These are phyloP conservation scores for Peniophora sp. DNA, from an alignment of 1,284 basidiomycete species.

Conservation along the genomic window DNA sequence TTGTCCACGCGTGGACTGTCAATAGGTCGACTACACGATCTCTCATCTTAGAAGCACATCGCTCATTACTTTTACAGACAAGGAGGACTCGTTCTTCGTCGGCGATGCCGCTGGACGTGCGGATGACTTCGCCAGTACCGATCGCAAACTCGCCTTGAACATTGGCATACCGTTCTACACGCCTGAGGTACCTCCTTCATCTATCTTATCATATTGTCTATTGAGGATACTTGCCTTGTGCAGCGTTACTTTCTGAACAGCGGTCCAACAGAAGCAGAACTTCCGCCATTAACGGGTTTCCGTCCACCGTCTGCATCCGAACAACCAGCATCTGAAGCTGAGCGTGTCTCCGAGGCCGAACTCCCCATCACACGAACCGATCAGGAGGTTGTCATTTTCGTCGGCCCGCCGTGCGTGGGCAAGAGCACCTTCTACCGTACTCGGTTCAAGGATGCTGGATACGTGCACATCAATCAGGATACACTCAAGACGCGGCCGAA, in stretches of 20 bases:
- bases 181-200: constrained; percentile 37
- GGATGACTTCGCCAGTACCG: constrained; percentile 70
- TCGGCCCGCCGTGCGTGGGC: constrained; percentile 82
- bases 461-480: constrained; percentile 86
- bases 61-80: constrained; percentile 40
- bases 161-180: constrained; percentile 36
- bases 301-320: constrained; percentile 40
- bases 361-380: constrained; percentile 39
- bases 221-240: not conserved
- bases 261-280: not conserved
- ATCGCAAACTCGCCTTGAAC: constrained; percentile 83
- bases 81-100: constrained; percentile 64
- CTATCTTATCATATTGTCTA: constrained; percentile 3
- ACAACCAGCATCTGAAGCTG: not conserved
- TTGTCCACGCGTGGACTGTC: constrained; percentile 48
- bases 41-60: not conserved
- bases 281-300: constrained; percentile 49
- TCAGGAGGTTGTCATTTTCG: constrained; percentile 72
- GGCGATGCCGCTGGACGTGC: constrained; percentile 86
- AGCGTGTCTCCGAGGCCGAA: constrained; percentile 32
- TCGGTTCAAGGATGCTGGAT: constrained; percentile 63
- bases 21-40: constrained; percentile 48
- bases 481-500: constrained; percentile 64
- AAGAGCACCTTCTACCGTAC: constrained; percentile 77
- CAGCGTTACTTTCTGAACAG: constrained; percentile 75